Conservation (phyloP, 495 filamentous ascomycete genomes). For the Chaetomium cochliodes region DNA sequence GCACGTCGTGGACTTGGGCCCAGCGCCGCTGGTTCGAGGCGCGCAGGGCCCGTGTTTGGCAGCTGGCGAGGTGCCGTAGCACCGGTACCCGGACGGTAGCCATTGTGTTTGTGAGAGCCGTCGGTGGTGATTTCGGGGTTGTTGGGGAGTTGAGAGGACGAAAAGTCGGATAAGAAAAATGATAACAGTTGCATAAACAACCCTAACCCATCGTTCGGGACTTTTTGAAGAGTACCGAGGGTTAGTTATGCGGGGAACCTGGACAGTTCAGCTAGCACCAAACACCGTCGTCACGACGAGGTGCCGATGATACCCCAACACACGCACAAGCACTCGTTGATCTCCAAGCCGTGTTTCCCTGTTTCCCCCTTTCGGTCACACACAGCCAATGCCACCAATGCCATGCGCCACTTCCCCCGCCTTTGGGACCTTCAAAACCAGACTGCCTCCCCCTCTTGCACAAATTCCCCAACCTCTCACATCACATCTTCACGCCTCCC, state of each 20-base stretch:
- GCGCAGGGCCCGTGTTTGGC: slow-evolving; percentile 31
- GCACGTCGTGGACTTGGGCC: slow-evolving; percentile 90
- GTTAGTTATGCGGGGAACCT: slow-evolving; percentile 16
- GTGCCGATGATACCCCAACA: not conserved
- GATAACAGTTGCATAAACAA: slow-evolving; percentile 1
- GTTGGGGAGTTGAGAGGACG: not conserved
- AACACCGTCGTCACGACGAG: not conserved
- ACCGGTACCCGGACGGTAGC: slow-evolving; percentile 34
- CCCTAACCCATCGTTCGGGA: slow-evolving; percentile 5
- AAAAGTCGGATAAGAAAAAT: not conserved
- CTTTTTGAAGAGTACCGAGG: too few relatives aligned
- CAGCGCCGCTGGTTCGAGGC: slow-evolving; percentile 66
- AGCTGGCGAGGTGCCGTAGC: slow-evolving; percentile 40
- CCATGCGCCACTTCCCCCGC: not conserved
- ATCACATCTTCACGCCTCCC: not conserved
- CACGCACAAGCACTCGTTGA: not conserved
- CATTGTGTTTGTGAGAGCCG: slow-evolving; percentile 26
- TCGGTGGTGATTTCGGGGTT: not conserved
- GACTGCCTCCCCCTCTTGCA: not conserved
- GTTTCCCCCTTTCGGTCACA: not conserved
- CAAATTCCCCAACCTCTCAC: not conserved
- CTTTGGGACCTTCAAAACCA: not conserved
- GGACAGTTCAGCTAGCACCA: not conserved
- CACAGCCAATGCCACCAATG: not conserved
- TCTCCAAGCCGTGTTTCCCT: not conserved